These are phyloP conservation scores for Barnettozyma pratensis DNA, from an alignment of 805 yeast genomes.

Conservation along the genomic window DNA sequence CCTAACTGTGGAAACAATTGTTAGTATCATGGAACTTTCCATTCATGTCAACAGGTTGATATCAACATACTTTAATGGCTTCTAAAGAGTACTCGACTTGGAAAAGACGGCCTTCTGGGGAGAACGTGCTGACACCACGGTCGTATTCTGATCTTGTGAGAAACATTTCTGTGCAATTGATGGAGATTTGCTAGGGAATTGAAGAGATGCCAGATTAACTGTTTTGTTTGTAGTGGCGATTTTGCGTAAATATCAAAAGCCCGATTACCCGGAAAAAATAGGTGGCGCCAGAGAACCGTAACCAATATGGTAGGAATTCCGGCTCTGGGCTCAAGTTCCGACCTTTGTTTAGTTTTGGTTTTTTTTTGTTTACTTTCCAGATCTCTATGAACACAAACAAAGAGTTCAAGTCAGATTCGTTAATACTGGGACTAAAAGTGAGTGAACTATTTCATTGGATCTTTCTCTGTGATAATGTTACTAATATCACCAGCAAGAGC, in stretches of 20 bases:
- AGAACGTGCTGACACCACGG: slow-evolving; percentile 96
- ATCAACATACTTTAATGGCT: slow-evolving; percentile 70
- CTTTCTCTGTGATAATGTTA: too few relatives aligned
- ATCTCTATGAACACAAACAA: background rate
- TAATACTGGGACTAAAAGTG: too few relatives aligned
- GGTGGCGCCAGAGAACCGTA: too few relatives aligned
- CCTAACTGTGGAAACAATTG: slow-evolving; percentile 42
- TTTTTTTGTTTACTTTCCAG: background rate
- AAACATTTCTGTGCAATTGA: slow-evolving; percentile 52
- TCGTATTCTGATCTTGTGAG: slow-evolving; percentile 99
- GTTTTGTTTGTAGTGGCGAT: background rate
- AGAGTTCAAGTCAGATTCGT: too few relatives aligned
- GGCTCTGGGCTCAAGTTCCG: background rate
- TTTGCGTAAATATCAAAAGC: background rate
- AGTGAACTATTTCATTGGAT: too few relatives aligned
- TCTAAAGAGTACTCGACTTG: slow-evolving; percentile 97
- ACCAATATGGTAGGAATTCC: too few relatives aligned
- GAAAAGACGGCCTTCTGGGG: slow-evolving; percentile 97
- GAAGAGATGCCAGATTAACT: background rate
- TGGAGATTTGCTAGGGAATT: too few relatives aligned
- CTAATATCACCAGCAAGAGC: too few relatives aligned
- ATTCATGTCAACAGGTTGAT: background rate
- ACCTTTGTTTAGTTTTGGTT: background rate
- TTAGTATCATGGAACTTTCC: slow-evolving; percentile 1
- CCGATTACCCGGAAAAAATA: background rate